phyloP scores from a whole-genome alignment of 2,329 filamentous ascomycete genomes.

The Dissoconium aciculare region DNA sequence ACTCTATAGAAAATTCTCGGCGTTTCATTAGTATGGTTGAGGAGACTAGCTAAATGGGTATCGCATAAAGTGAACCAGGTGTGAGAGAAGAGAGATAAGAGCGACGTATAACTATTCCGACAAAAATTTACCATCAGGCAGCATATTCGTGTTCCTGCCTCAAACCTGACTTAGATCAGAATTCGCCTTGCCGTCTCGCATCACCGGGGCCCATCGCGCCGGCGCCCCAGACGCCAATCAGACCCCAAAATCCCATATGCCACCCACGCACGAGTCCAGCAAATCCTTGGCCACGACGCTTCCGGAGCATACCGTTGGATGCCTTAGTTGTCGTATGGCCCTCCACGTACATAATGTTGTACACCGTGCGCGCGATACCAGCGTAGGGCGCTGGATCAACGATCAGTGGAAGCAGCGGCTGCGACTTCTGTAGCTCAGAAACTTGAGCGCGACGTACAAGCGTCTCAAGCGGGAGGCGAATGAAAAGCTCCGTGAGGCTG shows the following conservation, averaged over 20 bases:
- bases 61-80: no score
- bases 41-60: no score
- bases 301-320: conserved; percentile 25
- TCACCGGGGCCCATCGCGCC: conserved; percentile 47
- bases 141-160: no score
- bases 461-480: conserved; percentile 84
- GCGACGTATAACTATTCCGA: no score
- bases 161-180: no score
- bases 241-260: conserved; percentile 64
- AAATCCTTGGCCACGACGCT: conserved; percentile 49
- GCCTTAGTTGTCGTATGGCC: conserved; percentile 38
- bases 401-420: conserved; percentile 47
- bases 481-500: conserved; percentile 62
- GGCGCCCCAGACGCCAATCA: conserved; percentile 60
- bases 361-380: conserved; percentile 85
- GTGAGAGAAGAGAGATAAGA: no score
- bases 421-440: conserved; percentile 14
- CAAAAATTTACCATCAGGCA: no score
- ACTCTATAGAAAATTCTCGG: no score
- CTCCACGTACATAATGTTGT: conserved; percentile 70
- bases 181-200: conserved; percentile 36
- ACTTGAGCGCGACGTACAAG: conserved; percentile 81
- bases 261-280: conserved; percentile 58
- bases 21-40: no score
- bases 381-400: conserved; percentile 67